A percentile compares a stretch with the other conserved stretches of the same genome.
phyloP scores from a whole-genome alignment of 805 yeast species.

The Saccharomycopsis malanga region DNA sequence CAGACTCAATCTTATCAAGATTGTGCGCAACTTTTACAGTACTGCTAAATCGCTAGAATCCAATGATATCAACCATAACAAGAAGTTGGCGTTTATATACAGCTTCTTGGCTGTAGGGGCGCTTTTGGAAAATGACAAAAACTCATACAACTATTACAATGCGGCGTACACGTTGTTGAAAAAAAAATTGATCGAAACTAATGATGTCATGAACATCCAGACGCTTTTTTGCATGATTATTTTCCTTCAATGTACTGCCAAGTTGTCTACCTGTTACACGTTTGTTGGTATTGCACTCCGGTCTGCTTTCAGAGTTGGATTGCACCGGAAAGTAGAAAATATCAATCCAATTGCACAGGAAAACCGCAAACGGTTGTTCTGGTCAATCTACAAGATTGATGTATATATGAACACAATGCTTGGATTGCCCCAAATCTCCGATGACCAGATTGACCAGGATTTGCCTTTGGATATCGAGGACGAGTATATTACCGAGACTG shows the following conservation, averaged over 20 bases:
- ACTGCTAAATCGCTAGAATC: not conserved
- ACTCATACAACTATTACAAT: slow-evolving; percentile 21
- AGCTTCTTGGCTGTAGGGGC: slow-evolving; percentile 89
- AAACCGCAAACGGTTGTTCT: slow-evolving; percentile 75
- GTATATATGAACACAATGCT: slow-evolving; percentile 80
- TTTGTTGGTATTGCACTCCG: slow-evolving; percentile 84
- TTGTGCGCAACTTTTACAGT: slow-evolving; percentile 16
- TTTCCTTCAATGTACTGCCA: slow-evolving; percentile 82
- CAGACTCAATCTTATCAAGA: slow-evolving; percentile 30
- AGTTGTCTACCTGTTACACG: slow-evolving; percentile 80
- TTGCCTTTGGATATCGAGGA: slow-evolving; percentile 81
- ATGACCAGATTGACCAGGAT: slow-evolving; percentile 81
- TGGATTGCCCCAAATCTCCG: slow-evolving; percentile 73
- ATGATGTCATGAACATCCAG: slow-evolving; percentile 20
- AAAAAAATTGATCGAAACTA: slow-evolving; percentile 20
- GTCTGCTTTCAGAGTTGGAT: slow-evolving; percentile 74
- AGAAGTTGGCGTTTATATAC: slow-evolving; percentile 72
- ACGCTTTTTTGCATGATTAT: slow-evolving; percentile 80
- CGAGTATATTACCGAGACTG: slow-evolving; percentile 69
- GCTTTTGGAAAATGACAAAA: slow-evolving; percentile 37
- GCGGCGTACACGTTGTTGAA: slow-evolving; percentile 18
- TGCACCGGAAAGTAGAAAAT: slow-evolving; percentile 63
- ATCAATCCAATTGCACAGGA: slow-evolving; percentile 75
- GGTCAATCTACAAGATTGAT: slow-evolving; percentile 89
- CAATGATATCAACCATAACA: slow-evolving; percentile 22